Percentiles rank a stretch among this genome's conserved stretches.
phyloP scores from a whole-genome alignment of 2,329 filamentous ascomycete genomes.

The Pseudogymnoascus sp. region DNA sequence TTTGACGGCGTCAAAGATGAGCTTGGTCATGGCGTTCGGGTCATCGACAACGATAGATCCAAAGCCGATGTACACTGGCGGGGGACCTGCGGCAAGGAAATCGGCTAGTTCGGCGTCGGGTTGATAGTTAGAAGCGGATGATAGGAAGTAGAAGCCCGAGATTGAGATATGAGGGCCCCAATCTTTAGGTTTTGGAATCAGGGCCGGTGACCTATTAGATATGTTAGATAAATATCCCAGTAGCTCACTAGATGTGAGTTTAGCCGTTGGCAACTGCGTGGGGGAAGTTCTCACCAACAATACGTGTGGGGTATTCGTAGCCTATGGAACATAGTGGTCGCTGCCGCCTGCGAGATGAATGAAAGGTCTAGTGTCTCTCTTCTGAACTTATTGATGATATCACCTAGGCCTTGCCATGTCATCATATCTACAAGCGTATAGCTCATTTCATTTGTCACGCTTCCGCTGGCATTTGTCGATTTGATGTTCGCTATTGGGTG shows the following conservation, averaged over 20 bases:
- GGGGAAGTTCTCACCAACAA: slow-evolving; percentile 53
- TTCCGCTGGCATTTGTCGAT: slow-evolving; percentile 53
- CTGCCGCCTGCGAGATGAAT: slow-evolving; percentile 72
- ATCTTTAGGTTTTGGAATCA: slow-evolving; percentile 67
- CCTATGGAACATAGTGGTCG: slow-evolving; percentile 69
- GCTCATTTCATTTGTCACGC: slow-evolving; percentile 60
- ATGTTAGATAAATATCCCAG: not conserved
- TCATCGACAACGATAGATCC: slow-evolving; percentile 73
- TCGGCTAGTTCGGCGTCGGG: slow-evolving; percentile 55
- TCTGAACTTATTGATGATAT: slow-evolving; percentile 83
- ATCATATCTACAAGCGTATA: slow-evolving; percentile 65
- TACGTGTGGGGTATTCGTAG: slow-evolving; percentile 81
- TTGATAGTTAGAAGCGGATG: slow-evolving; percentile 54
- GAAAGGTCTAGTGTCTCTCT: slow-evolving; percentile 68
- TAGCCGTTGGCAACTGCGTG: not conserved
- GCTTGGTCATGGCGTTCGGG: slow-evolving; percentile 57
- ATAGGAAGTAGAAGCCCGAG: slow-evolving; percentile 66
- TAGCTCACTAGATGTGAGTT: not conserved
- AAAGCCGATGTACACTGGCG: slow-evolving; percentile 73
- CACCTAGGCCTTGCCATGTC: slow-evolving; percentile 73
- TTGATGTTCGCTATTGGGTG: slow-evolving; percentile 60
- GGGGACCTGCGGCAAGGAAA: slow-evolving; percentile 60
- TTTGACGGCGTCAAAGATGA: slow-evolving; percentile 61
- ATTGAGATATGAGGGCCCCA: slow-evolving; percentile 64
- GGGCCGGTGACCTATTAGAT: slow-evolving; percentile 51